Base-by-base conservation (phyloP, 805 yeast species). In the Cyberlindnera americana region DNA sequence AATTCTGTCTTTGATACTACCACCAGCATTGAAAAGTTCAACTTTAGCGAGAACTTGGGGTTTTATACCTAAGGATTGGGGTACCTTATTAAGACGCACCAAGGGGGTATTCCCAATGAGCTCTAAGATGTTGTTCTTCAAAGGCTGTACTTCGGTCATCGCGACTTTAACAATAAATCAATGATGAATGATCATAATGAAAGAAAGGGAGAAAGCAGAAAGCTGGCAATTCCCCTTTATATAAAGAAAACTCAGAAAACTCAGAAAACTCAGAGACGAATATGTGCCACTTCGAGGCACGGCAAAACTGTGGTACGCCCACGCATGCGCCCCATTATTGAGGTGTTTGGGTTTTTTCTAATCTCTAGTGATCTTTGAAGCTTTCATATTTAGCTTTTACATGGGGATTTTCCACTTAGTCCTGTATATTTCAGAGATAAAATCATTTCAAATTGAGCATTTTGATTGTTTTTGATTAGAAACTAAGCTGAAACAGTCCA, bases 91-190 rank as follows among this genome's bases (percentile, higher is more conserved):
- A 44, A 86, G 66, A 59, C 72, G 75, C 46, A 86, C 81, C 57
- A 86, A 62, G 12, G 95, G 95, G 9, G 95, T 86, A 72, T 85
- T 80, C 38, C 95, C 95, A 48, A 86, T 86, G 56, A 83, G 76
- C 46, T 85, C 89, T 36, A 86, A 69, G 37, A 81, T 79, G 54
- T 24, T 38, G 26, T 43, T 30, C 27, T 39, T 38, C 17, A 43
- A 38, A 17, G 42, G 41, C 16, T 33, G 33, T 15, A 43, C n/a
- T n/a, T n/a, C n/a, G n/a, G n/a, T n/a, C n/a, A n/a, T n/a, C n/a
- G n/a, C n/a, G n/a, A n/a, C n/a, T n/a, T n/a, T n/a, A n/a, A n/a
- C n/a, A n/a, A n/a, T n/a, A n/a, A n/a, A n/a, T n/a, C n/a, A n/a
- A n/a, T n/a, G n/a, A n/a, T n/a, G n/a, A n/a, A n/a, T n/a, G n/a